phyloP scores from a whole-genome alignment of 1,284 basidiomycete species.

The Ceraceosorus bombacis region DNA sequence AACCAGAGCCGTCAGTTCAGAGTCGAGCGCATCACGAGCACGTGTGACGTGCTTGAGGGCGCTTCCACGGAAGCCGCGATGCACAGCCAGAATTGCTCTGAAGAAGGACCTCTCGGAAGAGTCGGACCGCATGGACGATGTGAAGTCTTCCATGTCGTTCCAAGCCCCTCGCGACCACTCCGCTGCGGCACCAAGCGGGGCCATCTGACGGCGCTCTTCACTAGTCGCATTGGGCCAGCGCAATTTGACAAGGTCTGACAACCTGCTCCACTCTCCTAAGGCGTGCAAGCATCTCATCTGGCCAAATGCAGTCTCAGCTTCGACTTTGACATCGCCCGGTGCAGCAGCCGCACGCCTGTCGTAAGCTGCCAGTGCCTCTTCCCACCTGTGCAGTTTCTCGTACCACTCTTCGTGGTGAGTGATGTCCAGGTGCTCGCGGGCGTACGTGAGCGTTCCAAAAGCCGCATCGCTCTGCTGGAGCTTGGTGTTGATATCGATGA shows the following conservation, averaged over 20 bases:
- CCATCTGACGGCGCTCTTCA: constrained; percentile 83
- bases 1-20: constrained; percentile 82
- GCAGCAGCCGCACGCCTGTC: constrained; percentile 63
- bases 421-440: constrained; percentile 57
- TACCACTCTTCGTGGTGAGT: constrained; percentile 94
- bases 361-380: constrained; percentile 82
- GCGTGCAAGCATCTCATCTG: constrained; percentile 95
- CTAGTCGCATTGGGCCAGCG: constrained; percentile 76
- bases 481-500: constrained; percentile 95
- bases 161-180: constrained; percentile 95
- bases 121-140: constrained; percentile 83
- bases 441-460: constrained; percentile 45
- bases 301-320: constrained; percentile 68
- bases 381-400: constrained; percentile 92
- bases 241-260: constrained; percentile 78
- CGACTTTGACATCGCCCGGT: constrained; percentile 53
- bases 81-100: constrained; percentile 86
- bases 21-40: constrained; percentile 87
- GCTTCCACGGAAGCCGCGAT: constrained; percentile 89
- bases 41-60: constrained; percentile 84
- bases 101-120: constrained; percentile 94
- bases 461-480: constrained; percentile 64
- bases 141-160: constrained; percentile 98
- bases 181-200: constrained; percentile 91
- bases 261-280: constrained; percentile 92